Conservation (phyloP, 305 asterid species). For the Fraxinus floribunda region DNA sequence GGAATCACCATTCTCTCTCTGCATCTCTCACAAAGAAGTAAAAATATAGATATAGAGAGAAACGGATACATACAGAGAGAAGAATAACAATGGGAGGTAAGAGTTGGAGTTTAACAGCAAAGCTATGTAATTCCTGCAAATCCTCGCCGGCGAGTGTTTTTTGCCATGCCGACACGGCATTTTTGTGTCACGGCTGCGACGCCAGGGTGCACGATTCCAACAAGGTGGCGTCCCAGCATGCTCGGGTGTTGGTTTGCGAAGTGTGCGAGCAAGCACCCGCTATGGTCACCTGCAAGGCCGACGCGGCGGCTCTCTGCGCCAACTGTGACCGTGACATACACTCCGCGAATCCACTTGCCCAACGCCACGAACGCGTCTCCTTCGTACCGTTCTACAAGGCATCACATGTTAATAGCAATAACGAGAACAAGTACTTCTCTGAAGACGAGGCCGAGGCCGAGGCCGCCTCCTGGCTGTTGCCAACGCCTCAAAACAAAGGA, state of each 20-base stretch:
- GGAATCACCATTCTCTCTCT: neutral
- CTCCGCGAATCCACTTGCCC: conserved; percentile 80
- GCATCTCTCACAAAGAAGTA: neutral
- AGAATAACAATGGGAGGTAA: conserved; percentile 31
- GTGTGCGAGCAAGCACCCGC: conserved; percentile 81
- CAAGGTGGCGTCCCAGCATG: conserved; percentile 42
- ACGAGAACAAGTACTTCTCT: conserved; percentile 29
- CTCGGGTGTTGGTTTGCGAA: conserved; percentile 45
- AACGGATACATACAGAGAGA: neutral
- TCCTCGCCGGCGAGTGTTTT: conserved; percentile 38
- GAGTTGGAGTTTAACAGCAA: conserved; percentile 38
- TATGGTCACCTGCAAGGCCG: conserved; percentile 75
- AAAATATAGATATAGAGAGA: neutral
- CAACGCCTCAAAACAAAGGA: conserved; percentile 32
- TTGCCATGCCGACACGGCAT: conserved; percentile 46
- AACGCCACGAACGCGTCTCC: conserved; percentile 79
- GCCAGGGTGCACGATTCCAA: conserved; percentile 41
- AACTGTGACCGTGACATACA: conserved; percentile 86
- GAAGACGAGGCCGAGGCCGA: conserved; percentile 77
- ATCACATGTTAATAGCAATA: neutral
- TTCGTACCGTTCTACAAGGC: conserved; percentile 56
- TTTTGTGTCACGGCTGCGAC: conserved; percentile 39
- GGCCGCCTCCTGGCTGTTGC: conserved; percentile 76
- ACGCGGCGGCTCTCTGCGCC: conserved; percentile 75
- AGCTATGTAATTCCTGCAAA: conserved; percentile 44